These are phyloP conservation scores for Ceratobasidium sp. DNA, from an alignment of 1,284 basidiomycete genomes.

Conservation along the genomic window DNA sequence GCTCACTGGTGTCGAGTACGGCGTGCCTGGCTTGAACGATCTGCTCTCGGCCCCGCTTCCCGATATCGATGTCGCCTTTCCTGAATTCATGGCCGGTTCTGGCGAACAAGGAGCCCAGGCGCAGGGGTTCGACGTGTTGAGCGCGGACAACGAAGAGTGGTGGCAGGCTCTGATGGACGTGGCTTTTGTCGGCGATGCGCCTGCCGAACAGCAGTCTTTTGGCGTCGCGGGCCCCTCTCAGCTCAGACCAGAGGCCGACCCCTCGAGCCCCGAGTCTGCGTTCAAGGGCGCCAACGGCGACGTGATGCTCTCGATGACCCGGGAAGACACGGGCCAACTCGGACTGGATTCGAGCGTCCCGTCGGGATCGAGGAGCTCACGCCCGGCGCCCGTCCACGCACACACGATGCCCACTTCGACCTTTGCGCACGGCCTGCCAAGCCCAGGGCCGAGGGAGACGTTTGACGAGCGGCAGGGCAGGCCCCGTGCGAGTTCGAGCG, in stretches of 20 bases:
- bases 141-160: conserved; percentile 33
- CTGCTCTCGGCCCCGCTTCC: conserved; percentile 13
- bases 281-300: conserved; percentile 12
- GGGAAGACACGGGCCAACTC: not conserved
- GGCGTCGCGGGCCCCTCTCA: not conserved
- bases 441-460: conserved; percentile 16
- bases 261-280: conserved; percentile 10
- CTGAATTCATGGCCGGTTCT: not conserved
- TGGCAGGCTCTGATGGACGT: conserved; percentile 23
- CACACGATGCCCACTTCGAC: conserved; percentile 9
- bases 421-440: conserved; percentile 24
- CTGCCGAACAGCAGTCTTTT: not conserved
- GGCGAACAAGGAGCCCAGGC: not conserved
- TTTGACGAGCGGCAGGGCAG: not conserved
- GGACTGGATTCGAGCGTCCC: not conserved
- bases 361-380: not conserved
- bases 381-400: conserved; percentile 31
- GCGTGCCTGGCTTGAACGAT: conserved; percentile 29
- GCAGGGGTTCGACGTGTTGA: conserved; percentile 25
- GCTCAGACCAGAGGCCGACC: not conserved
- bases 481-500: conserved; percentile 20
- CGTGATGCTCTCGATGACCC: not conserved
- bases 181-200: not conserved
- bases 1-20: conserved; percentile 9
- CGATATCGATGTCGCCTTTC: conserved; percentile 21